Percentiles rank a stretch among this genome's conserved stretches.
phyloP scores from a whole-genome alignment of 176 grass and related monocot species.

The Melocanna baccifera region DNA sequence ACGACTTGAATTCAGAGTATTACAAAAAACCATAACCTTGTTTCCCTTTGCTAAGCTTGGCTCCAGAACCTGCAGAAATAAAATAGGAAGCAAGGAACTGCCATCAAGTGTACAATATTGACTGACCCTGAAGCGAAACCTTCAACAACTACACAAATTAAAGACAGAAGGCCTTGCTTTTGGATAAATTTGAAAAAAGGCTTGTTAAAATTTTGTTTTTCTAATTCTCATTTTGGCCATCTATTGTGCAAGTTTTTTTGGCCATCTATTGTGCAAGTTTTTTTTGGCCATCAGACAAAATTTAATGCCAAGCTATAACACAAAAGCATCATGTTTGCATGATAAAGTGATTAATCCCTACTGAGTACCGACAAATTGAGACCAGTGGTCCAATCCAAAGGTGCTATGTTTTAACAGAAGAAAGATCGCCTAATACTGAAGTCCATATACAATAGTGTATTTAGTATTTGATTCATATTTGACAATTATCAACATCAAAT shows the following conservation, averaged over 20 bases:
- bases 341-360: neutral
- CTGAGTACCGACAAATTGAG: neutral
- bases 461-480: neutral
- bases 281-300: neutral
- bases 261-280: neutral
- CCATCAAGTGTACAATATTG: neutral
- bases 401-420: neutral
- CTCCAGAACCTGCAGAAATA: constrained; percentile 74
- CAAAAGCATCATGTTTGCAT: neutral
- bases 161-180: neutral
- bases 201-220: neutral
- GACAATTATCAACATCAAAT: neutral
- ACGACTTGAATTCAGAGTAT: constrained; percentile 94
- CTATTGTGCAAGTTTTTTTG: neutral
- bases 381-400: neutral
- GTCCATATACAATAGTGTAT: neutral
- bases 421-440: neutral
- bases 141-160: neutral
- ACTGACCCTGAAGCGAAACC: neutral
- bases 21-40: constrained; percentile 96
- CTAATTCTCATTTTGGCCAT: neutral
- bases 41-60: constrained; percentile 95
- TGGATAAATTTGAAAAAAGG: neutral
- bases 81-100: neutral
- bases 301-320: neutral